Conservation (phyloP, 2,329 filamentous ascomycete species). For the Ilyonectria sp. region DNA sequence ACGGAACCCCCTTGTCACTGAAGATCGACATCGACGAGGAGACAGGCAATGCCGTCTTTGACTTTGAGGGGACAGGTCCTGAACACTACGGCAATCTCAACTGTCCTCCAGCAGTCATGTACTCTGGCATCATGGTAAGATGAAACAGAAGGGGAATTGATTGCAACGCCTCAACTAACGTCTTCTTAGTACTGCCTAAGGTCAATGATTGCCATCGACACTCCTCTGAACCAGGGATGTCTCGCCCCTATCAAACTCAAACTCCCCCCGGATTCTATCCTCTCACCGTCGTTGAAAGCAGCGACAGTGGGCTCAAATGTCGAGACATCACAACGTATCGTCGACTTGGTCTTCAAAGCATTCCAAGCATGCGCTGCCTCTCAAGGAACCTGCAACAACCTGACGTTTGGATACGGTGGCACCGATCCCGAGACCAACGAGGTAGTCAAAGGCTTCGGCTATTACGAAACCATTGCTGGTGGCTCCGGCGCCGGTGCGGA, state of each 20-base stretch:
- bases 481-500: conserved; percentile 80
- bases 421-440: conserved; percentile 46
- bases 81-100: conserved; percentile 65
- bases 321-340: conserved; percentile 57
- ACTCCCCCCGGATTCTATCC: conserved; percentile 82
- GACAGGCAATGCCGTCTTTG: conserved; percentile 81
- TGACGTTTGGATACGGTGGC: conserved; percentile 86
- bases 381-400: conserved; percentile 85
- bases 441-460: conserved; percentile 76
- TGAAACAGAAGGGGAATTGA: background rate
- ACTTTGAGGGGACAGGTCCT: conserved; percentile 52
- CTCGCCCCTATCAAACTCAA: conserved; percentile 81
- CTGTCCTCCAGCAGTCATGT: conserved; percentile 64
- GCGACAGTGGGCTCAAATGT: conserved; percentile 89
- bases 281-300: conserved; percentile 71
- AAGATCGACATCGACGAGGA: conserved; percentile 79
- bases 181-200: conserved; percentile 76
- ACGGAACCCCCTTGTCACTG: conserved; percentile 83
- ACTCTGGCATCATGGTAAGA: conserved; percentile 17
- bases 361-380: conserved; percentile 85
- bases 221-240: conserved; percentile 90
- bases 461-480: conserved; percentile 89
- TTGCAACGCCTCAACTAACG: background rate
- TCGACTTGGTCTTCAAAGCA: conserved; percentile 69
- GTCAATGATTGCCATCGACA: conserved; percentile 84